phyloP scores from a whole-genome alignment of 2,329 filamentous ascomycete genomes.

The Trichoderma oligosporum region DNA sequence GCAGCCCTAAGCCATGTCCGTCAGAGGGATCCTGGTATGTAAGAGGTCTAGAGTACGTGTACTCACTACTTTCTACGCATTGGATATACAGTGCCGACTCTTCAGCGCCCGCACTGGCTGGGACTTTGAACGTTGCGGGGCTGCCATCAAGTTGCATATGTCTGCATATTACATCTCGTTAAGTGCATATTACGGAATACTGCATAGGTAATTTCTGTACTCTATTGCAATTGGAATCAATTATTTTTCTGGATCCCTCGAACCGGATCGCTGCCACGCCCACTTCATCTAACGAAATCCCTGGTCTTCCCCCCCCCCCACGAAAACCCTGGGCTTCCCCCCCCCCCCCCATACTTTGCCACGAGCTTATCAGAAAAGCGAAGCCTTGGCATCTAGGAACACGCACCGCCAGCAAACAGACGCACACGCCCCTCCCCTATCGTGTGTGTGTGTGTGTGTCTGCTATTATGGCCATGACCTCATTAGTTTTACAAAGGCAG shows the following conservation, averaged over 20 bases:
- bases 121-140: constrained; percentile 1
- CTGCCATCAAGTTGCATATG: not conserved
- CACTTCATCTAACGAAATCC: not conserved
- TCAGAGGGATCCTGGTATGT: not conserved
- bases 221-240: not conserved
- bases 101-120: not conserved
- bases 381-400: constrained; percentile 18
- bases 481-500: not conserved
- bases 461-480: not conserved
- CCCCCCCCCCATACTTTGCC: constrained; percentile 15
- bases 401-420: not conserved
- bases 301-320: not conserved
- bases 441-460: too few species aligned
- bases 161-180: constrained; percentile 4
- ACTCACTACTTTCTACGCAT: not conserved
- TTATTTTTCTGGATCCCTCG: constrained; percentile 6
- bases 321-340: not conserved
- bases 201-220: too few species aligned
- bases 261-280: constrained; percentile 18
- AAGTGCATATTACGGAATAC: not conserved
- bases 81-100: not conserved
- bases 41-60: too few species aligned
- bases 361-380: constrained; percentile 16
- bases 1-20: constrained; percentile 15
- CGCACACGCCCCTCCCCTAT: not conserved